Evolutionary conservation across 192 early-diverging fungal genomes (phyloP), one percentile per base, ranked within the genome.

Genomic region (Coemansia guatemalensis): DNA sequence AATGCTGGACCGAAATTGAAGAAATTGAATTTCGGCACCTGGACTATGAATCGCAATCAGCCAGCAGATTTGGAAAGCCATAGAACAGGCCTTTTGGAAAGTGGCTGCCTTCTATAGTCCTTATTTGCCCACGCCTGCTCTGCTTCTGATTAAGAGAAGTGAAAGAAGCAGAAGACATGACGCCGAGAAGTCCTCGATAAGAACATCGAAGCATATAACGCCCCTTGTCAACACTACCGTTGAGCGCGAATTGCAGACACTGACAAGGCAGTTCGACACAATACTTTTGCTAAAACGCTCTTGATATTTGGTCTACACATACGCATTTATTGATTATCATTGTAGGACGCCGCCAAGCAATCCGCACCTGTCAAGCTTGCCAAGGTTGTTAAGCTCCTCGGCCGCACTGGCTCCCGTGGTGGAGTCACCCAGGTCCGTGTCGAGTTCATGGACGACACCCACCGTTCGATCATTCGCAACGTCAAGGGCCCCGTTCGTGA

Each of bases 341-440:
- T 63, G 53, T 78, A 78, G 75, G 71, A 78, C 64, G 67, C 72
- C 41, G 56, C 65, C 50, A 58, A 71, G 59, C 66, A 68, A 70
- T 51, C 60, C 63, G 55, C 64, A 52, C 53, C 62, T 12, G 87
- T 92, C 65, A 99, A 98, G 88, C 90, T 93, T 82, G 97, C 94
- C 75, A 86, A 85, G 69, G 97, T 99, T 64, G 89, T 84, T 71
- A 96, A 98, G 87, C 92, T 99, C 67, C 90, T 99, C 76, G 97
- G 97, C 84, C 92, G 97, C 73, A 99, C 97, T 74, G 97, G 97
- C 78, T 99, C 97, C 82, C 95, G 97, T 74, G 97, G 97, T 90
- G 95, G 95, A 85, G 97, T 99, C 82, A 99, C 97, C 75, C 97
- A 93, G 83, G 97, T 99, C 82, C 92, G 96, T 68, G 97, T 99